These are phyloP conservation scores for Oxytropis ochrocephala DNA, from an alignment of 306 rosid species.

Conservation along the genomic window DNA sequence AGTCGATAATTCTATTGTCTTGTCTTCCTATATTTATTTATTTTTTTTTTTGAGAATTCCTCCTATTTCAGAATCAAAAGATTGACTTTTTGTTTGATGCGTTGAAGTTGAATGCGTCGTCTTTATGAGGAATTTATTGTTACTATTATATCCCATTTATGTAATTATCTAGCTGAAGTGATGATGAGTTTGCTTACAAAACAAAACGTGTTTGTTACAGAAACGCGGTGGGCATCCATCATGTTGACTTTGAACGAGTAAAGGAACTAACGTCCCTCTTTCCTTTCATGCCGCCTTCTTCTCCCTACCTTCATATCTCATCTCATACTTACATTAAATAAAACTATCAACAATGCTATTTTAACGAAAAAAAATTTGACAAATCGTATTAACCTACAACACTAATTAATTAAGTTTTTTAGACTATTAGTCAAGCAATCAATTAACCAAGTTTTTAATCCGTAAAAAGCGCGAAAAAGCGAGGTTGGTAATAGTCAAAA, in stretches of 20 bases:
- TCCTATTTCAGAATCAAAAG: background rate
- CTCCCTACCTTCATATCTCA: background rate
- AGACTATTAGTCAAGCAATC: too few species aligned
- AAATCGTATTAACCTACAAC: too few species aligned
- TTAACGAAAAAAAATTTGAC: too few species aligned
- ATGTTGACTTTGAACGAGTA: background rate
- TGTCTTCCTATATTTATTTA: too few species aligned
- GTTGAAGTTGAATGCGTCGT: background rate
- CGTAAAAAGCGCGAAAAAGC: too few species aligned
- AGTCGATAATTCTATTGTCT: too few species aligned
- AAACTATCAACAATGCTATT: too few species aligned
- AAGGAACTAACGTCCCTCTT: conserved; percentile 8
- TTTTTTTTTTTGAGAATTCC: too few species aligned
- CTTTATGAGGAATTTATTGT: conserved; percentile 3
- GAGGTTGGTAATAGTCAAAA: too few species aligned
- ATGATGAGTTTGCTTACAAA: background rate
- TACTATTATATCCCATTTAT: background rate
- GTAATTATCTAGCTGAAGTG: background rate
- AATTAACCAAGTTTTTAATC: too few species aligned
- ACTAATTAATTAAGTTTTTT: too few species aligned
- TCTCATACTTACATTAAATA: background rate
- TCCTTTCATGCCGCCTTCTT: background rate
- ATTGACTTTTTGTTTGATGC: conserved; percentile 26
- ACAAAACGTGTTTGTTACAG: background rate
- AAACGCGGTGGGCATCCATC: background rate